phyloP scores from a whole-genome alignment of 371 early-diverging fungal species.

The Mortierella sp. region DNA sequence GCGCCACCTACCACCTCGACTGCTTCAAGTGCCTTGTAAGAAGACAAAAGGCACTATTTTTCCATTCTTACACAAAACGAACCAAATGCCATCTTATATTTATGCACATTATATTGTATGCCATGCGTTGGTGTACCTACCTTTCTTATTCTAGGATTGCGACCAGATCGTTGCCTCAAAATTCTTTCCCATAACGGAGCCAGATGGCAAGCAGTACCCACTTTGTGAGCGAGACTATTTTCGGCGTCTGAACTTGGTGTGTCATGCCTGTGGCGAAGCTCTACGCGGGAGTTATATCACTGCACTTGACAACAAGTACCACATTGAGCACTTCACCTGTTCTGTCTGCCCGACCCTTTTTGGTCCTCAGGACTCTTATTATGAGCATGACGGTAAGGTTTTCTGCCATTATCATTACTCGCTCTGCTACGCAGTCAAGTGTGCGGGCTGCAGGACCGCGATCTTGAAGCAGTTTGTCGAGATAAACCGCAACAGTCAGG shows the following conservation, averaged over 20 bases:
- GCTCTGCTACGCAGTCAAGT: slow-evolving; percentile 82
- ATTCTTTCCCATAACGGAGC: slow-evolving; percentile 83
- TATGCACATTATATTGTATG: no score
- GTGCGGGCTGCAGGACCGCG: slow-evolving; percentile 93
- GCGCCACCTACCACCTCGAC: slow-evolving; percentile 88
- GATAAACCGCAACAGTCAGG: slow-evolving; percentile 76
- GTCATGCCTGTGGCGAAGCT: slow-evolving; percentile 90
- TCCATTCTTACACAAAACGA: no score
- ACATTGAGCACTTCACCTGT: slow-evolving; percentile 96
- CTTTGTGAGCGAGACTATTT: slow-evolving; percentile 93
- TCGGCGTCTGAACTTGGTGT: slow-evolving; percentile 85
- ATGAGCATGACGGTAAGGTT: slow-evolving; percentile 86
- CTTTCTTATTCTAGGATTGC: slow-evolving; percentile 76
- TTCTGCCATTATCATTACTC: slow-evolving; percentile 96
- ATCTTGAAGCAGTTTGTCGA: slow-evolving; percentile 95
- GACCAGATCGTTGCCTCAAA: slow-evolving; percentile 86
- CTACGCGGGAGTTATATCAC: slow-evolving; percentile 93
- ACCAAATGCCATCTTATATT: no score
- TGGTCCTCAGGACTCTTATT: slow-evolving; percentile 95
- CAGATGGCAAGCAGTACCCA: slow-evolving; percentile 71
- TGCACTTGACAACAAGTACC: slow-evolving; percentile 92
- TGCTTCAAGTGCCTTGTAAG: slow-evolving; percentile 95
- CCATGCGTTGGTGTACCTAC: no score
- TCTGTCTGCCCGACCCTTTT: slow-evolving; percentile 92
- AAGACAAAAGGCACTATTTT: no score